Evolutionary conservation across 208 protist species (phyloP).

Genomic region (Leishmania guyanensis): DNA sequence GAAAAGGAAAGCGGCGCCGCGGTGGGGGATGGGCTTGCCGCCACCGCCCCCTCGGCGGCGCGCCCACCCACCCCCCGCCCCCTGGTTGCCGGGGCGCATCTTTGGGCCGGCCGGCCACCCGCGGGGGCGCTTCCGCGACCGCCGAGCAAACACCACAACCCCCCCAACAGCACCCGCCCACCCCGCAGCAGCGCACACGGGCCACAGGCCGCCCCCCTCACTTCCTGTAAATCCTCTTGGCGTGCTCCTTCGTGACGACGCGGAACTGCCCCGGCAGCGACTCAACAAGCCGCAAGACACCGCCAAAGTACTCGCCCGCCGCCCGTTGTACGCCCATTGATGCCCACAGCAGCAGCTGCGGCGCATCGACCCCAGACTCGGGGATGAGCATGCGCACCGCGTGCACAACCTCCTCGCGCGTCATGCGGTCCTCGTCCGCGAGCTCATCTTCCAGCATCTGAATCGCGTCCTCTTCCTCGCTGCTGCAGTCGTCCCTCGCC

Average conservation of each 20-base stretch:
- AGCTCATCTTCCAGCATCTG: constrained; percentile 50
- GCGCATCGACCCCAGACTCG: constrained; percentile 53
- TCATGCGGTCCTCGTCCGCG: constrained; percentile 44
- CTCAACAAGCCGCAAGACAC: constrained; percentile 66
- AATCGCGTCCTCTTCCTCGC: constrained; percentile 38
- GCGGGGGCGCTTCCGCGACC: background rate
- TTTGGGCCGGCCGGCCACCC: background rate
- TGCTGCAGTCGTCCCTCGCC: background rate
- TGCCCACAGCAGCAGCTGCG: constrained; percentile 75
- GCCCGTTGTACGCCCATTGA: constrained; percentile 73
- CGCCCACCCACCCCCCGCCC: too few species aligned
- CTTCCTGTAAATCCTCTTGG: constrained; percentile 50
- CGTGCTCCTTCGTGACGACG: constrained; percentile 48
- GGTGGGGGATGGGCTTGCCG: background rate
- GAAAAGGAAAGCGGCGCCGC: background rate
- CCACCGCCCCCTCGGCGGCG: too few species aligned
- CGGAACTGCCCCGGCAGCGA: constrained; percentile 49
- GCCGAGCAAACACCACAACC: background rate
- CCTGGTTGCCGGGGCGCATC: too few species aligned
- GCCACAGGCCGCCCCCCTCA: background rate
- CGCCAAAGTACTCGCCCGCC: constrained; percentile 66
- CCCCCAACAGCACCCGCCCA: background rate
- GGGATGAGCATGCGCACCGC: constrained; percentile 64
- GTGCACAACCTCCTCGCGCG: constrained; percentile 37
- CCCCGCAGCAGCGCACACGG: background rate